Base-by-base conservation (phyloP, 805 yeast species). In the Ascoidea rubescens region DNA sequence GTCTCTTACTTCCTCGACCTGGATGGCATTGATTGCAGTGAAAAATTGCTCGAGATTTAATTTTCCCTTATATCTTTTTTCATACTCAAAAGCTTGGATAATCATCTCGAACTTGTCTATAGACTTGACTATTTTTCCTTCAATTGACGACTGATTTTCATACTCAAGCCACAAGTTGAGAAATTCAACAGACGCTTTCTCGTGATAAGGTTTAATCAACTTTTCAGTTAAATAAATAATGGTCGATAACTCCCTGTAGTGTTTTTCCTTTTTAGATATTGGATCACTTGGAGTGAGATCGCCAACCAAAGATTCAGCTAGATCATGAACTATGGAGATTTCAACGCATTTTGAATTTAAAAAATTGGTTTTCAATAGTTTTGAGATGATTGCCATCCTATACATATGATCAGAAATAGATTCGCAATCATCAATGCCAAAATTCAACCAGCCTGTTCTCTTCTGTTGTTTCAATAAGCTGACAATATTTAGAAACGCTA, bases 381-480 rank as follows among this genome's bases (percentile, higher is more conserved):
- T 78, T 28, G 91, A 73, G 47, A 88, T 79, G 21, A 90, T 71
- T 5, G 88, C 80, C 96, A 91, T 90, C 53, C 99, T 74, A 64
- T 91, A 90, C 96, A 90, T 90, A 66, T 91, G 97, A 67, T 90
- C 97, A n/a, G 87, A 77, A 50, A 89, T 88, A 50, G 85, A 78
- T 66, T 88, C 75, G 58, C 74, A 70, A 1, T 64, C 61, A 2
- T 53, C 48, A 30, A 72, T 63, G 10, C 64, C 67, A 60, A 78
- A 79, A 62, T 88, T 91, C 21, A 91, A 67, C 98, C 98, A 91
- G 1, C 99, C 99, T 0, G 99, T 91, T 64, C 99, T 76, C 58
- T 75, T 80, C 62, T 87, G 91, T 4, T 79, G 71, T 66, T 91
- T 91, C 59, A 91, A 71, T 42, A 80, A 72, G 50, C 83, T 75